These are phyloP conservation scores for Cymbopogon citratus DNA, from an alignment of 176 grass and related monocot species.

Conservation along the genomic window DNA sequence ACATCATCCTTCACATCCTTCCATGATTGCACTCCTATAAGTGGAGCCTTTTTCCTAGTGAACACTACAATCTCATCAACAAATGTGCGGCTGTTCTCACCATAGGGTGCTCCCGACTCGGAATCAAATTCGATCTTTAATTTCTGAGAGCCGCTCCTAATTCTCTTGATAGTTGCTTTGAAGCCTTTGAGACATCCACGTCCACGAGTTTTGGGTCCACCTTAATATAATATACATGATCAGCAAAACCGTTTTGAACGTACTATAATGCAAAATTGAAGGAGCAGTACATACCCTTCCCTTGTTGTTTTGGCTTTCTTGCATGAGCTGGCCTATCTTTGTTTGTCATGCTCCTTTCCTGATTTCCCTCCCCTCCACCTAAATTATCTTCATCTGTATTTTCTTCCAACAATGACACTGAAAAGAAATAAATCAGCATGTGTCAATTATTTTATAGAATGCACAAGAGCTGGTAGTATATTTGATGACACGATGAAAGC, in stretches of 20 bases:
- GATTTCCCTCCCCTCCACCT: not conserved
- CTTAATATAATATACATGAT: not conserved
- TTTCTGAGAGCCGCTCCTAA: not conserved
- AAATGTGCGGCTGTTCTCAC: too few relatives aligned
- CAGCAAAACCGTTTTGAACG: not conserved
- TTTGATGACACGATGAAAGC: too few relatives aligned
- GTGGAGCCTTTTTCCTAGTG: too few relatives aligned
- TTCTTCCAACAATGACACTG: too few relatives aligned
- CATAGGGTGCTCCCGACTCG: not conserved
- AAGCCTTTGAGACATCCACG: not conserved
- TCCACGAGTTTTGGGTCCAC: not conserved
- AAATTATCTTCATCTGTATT: too few relatives aligned
- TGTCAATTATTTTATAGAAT: too few relatives aligned
- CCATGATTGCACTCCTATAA: too few relatives aligned
- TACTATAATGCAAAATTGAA: not conserved
- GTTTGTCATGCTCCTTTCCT: not conserved
- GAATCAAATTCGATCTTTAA: not conserved
- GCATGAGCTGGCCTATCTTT: not conserved
- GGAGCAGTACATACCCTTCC: not conserved
- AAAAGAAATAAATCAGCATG: too few relatives aligned
- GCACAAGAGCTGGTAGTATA: too few relatives aligned
- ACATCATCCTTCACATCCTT: too few relatives aligned
- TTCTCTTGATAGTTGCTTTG: not conserved
- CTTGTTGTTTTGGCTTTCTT: not conserved
- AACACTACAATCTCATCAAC: too few relatives aligned